These are phyloP conservation scores for Suillus variegatus DNA, from an alignment of 768 basidiomycete species.

Conservation along the genomic window DNA sequence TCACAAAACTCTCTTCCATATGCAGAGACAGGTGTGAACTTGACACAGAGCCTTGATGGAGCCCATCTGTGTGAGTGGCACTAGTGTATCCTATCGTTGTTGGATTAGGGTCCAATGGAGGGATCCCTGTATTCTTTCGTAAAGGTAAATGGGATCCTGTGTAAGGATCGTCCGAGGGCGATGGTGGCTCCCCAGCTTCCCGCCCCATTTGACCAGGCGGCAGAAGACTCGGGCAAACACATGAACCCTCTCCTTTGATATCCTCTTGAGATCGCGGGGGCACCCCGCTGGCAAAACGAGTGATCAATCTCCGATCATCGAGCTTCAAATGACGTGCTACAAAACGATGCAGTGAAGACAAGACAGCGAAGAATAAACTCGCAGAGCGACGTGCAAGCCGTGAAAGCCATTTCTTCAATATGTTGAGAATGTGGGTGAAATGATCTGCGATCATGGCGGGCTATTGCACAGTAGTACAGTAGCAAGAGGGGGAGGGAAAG, in stretches of 20 bases:
- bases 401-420: slow-evolving; percentile 5
- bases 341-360: background rate
- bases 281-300: background rate
- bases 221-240: background rate
- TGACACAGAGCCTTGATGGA: background rate
- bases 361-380: background rate
- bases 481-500: background rate
- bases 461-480: background rate
- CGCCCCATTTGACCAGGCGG: background rate
- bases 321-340: background rate
- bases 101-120: background rate
- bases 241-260: background rate
- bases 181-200: slow-evolving; percentile 1
- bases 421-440: background rate
- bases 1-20: background rate
- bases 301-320: background rate
- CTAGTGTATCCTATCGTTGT: background rate
- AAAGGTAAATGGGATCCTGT: background rate
- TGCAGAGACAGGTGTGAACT: slow-evolving; percentile 1
- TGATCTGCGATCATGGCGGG: background rate
- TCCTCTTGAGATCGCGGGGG: background rate
- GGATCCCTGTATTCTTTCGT: slow-evolving; percentile 1
- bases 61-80: background rate
- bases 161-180: slow-evolving; percentile 9
- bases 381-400: slow-evolving; percentile 5